Evolutionary conservation across 2,329 filamentous ascomycete genomes (phyloP).

Genomic region (Xylaria sp.): DNA sequence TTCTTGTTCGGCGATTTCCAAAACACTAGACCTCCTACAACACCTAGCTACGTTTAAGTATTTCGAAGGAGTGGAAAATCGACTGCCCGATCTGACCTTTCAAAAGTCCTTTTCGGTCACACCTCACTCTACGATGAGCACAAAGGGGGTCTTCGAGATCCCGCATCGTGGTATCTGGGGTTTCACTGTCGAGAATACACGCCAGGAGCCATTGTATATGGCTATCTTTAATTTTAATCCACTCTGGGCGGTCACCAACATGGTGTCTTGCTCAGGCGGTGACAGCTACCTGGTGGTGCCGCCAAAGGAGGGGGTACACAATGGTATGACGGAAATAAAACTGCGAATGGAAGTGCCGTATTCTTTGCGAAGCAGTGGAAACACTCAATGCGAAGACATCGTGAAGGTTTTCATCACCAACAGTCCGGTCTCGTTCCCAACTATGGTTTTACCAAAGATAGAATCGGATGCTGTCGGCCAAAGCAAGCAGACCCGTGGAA

Average conservation of each 20-base stretch:
- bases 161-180: not conserved
- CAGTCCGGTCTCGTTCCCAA: slow-evolving; percentile 1
- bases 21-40: not conserved
- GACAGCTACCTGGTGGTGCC: slow-evolving; percentile 1
- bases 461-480: not conserved
- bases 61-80: slow-evolving; percentile 4
- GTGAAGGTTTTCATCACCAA: slow-evolving; percentile 5
- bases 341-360: slow-evolving; percentile 3
- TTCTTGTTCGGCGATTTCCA: not conserved
- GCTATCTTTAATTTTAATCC: not conserved
- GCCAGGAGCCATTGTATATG: not conserved
- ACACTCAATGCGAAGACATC: not conserved
- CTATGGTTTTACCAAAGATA: slow-evolving; percentile 1
- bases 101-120: not conserved
- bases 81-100: not conserved
- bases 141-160: not conserved
- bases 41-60: slow-evolving; percentile 4
- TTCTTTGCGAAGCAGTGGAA: not conserved
- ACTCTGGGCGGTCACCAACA: not conserved
- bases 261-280: not conserved
- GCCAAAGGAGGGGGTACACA: not conserved
- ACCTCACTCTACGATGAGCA: not conserved
- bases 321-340: not conserved
- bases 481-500: not conserved
- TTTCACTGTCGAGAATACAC: slow-evolving; percentile 1